phyloP scores from a whole-genome alignment of 305 asterid genomes.

The Fraxinus paxiana region DNA sequence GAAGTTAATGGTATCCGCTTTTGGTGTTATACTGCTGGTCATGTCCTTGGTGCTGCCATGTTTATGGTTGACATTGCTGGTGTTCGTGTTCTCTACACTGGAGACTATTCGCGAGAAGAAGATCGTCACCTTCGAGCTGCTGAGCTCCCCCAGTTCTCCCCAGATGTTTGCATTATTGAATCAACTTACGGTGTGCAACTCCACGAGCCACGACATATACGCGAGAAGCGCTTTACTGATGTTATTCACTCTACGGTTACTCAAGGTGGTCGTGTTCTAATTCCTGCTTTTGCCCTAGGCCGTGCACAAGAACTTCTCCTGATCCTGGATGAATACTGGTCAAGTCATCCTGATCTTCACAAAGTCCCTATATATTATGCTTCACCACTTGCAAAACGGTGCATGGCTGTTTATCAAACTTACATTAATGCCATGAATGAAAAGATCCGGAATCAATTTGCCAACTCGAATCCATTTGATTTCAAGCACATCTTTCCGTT shows the following conservation, averaged over 20 bases:
- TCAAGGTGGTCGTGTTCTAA: constrained; percentile 92
- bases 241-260: constrained; percentile 68
- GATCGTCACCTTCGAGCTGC: constrained; percentile 98
- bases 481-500: constrained; percentile 83
- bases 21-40: constrained; percentile 99
- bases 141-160: constrained; percentile 86
- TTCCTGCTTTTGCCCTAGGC: constrained; percentile 92
- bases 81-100: constrained; percentile 89
- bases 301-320: constrained; percentile 93
- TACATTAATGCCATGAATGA: constrained; percentile 92
- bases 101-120: constrained; percentile 95
- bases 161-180: constrained; percentile 91
- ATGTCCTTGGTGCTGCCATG: constrained; percentile 99
- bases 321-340: constrained; percentile 88
- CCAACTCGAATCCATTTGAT: constrained; percentile 70
- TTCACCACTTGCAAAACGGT: constrained; percentile 91
- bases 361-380: constrained; percentile 86
- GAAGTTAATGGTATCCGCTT: constrained; percentile 94
- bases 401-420: constrained; percentile 93
- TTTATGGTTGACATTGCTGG: constrained; percentile 99
- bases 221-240: constrained; percentile 93
- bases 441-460: constrained; percentile 70
- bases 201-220: constrained; percentile 72
- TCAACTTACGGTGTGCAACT: constrained; percentile 93
- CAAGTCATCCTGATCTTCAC: constrained; percentile 76